Evolutionary conservation across 2,329 filamentous ascomycete species (phyloP).

Genomic region (Metarhizium album): DNA sequence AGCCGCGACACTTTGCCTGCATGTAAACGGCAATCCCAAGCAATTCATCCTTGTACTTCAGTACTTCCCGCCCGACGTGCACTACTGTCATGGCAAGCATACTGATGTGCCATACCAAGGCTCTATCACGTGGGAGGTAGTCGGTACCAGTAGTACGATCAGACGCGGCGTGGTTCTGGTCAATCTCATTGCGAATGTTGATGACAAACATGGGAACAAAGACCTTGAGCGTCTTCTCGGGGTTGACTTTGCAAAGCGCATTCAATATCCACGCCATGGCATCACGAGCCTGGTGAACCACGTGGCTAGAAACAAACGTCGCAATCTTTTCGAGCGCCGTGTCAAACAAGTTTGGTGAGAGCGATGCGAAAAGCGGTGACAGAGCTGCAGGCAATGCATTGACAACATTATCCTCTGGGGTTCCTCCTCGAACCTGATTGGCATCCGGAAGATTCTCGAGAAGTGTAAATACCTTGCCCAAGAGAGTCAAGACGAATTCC

Average conservation of each 20-base stretch:
- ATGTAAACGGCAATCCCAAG: constrained; percentile 90
- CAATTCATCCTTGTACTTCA: constrained; percentile 80
- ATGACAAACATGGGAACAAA: constrained; percentile 84
- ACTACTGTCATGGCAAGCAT: constrained; percentile 98
- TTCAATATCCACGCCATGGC: constrained; percentile 99
- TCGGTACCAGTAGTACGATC: constrained; percentile 89
- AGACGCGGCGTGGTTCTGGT: constrained; percentile 90
- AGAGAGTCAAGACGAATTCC: constrained; percentile 81
- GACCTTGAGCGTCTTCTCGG: constrained; percentile 82
- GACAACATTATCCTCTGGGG: constrained; percentile 93
- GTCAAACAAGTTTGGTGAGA: constrained; percentile 91
- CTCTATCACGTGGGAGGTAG: constrained; percentile 83
- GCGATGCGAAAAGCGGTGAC: constrained; percentile 76
- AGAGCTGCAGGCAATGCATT: constrained; percentile 89
- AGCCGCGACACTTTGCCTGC: constrained; percentile 88
- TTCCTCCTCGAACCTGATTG: constrained; percentile 75
- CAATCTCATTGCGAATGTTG: constrained; percentile 92
- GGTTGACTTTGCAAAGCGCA: constrained; percentile 88
- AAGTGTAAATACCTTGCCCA: constrained; percentile 91
- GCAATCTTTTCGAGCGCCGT: constrained; percentile 85
- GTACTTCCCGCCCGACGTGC: constrained; percentile 81
- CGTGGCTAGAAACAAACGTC: constrained; percentile 83
- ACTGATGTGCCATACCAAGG: constrained; percentile 91
- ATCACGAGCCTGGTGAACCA: constrained; percentile 92
- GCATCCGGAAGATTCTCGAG: constrained; percentile 92